Conservation (phyloP, 2,329 filamentous ascomycete species). For the Aureobasidium sp. region DNA sequence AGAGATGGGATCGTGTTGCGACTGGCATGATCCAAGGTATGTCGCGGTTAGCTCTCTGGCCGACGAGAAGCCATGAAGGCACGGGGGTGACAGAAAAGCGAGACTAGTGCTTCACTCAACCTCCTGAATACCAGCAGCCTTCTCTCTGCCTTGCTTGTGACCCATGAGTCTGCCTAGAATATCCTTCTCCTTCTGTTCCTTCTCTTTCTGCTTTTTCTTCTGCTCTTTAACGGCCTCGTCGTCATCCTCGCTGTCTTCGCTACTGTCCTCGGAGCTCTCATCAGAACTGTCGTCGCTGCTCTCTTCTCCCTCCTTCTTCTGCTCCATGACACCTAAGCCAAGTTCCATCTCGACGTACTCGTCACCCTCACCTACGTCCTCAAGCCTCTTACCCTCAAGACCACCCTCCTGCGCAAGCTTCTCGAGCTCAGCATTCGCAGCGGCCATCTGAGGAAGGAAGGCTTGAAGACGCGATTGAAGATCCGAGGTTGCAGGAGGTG, state of each 20-base stretch:
- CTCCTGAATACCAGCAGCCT: slow-evolving; percentile 12
- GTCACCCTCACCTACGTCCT: slow-evolving; percentile 24
- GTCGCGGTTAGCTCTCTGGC: too few relatives aligned
- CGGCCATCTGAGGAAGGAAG: slow-evolving; percentile 24
- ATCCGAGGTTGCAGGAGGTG: slow-evolving; percentile 10
- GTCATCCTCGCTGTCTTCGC: slow-evolving; percentile 2
- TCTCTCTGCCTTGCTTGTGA: slow-evolving; percentile 10
- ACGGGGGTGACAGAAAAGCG: neutral
- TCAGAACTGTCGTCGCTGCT: slow-evolving; percentile 8
- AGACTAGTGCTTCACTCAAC: slow-evolving; percentile 3
- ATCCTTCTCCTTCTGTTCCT: slow-evolving; percentile 14
- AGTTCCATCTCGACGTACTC: slow-evolving; percentile 29
- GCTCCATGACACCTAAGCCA: slow-evolving; percentile 26
- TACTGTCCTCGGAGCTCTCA: slow-evolving; percentile 14
- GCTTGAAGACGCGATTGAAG: slow-evolving; percentile 20
- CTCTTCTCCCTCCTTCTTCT: slow-evolving; percentile 16
- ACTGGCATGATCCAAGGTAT: too few relatives aligned
- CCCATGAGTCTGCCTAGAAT: slow-evolving; percentile 20
- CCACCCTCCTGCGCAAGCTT: slow-evolving; percentile 15
- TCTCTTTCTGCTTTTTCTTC: neutral
- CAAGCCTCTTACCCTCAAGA: slow-evolving; percentile 19
- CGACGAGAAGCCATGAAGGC: neutral
- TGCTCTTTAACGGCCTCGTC: slow-evolving; percentile 3
- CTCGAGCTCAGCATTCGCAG: slow-evolving; percentile 23
- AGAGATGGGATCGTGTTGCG: neutral